phyloP scores from a whole-genome alignment of 2,329 filamentous ascomycete genomes.

The Stromatinia cepivora region DNA sequence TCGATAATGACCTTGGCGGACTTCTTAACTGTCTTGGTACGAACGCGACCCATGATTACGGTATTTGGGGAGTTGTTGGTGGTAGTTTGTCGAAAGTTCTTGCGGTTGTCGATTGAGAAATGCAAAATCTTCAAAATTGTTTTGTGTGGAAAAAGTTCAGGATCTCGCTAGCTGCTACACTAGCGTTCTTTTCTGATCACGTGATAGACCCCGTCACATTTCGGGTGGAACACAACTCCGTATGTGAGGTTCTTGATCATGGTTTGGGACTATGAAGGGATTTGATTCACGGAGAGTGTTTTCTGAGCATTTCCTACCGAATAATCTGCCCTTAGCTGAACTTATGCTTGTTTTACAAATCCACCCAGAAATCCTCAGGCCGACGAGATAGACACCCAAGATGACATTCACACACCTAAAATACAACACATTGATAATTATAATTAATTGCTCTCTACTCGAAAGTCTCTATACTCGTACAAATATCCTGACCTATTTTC shows the following conservation, averaged over 20 bases:
- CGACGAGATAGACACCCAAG: not conserved
- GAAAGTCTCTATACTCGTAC: not conserved
- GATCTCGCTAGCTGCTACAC: slow-evolving; percentile 14
- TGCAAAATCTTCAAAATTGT: not conserved
- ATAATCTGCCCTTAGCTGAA: not conserved
- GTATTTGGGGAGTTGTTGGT: slow-evolving; percentile 28
- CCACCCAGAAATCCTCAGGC: not conserved
- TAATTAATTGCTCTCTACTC: slow-evolving; percentile 3
- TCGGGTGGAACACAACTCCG: not conserved
- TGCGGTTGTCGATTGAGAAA: slow-evolving; percentile 20
- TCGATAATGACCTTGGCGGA: slow-evolving; percentile 99
- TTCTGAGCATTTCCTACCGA: not conserved
- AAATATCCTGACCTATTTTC: not conserved
- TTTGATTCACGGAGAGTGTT: not conserved
- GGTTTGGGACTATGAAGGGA: not conserved
- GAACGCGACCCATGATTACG: slow-evolving; percentile 47
- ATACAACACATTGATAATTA: not conserved
- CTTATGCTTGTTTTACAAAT: not conserved
- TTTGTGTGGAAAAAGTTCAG: slow-evolving; percentile 25
- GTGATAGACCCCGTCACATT: not conserved
- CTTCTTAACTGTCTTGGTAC: slow-evolving; percentile 47
- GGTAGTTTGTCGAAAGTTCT: slow-evolving; percentile 22
- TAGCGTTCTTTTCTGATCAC: not conserved
- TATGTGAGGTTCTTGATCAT: not conserved
- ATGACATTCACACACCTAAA: not conserved